Percentiles rank a stretch among this genome's conserved stretches.
These are phyloP conservation scores for Schoenoplectus triqueter DNA, from an alignment of 202 grass and related monocot species.

Conservation along the genomic window DNA sequence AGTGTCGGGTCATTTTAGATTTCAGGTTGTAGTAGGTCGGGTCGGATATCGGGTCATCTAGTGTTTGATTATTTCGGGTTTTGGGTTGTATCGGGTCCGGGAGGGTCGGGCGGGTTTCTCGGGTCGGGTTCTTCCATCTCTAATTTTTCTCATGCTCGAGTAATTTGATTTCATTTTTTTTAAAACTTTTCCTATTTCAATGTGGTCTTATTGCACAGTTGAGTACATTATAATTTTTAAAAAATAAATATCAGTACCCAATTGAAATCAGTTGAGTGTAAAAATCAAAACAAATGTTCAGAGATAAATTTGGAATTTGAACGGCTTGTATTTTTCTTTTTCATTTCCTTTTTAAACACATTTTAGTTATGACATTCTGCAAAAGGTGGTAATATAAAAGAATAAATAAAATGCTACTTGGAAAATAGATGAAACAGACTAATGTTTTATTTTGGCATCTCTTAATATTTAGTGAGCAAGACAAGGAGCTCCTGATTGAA, in stretches of 20 bases:
- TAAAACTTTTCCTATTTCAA: background rate
- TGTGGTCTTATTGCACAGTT: background rate
- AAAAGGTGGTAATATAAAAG: background rate
- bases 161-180: background rate
- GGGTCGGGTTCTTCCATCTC: too few relatives aligned
- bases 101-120: too few relatives aligned
- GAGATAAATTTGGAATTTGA: constrained; percentile 9
- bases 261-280: constrained; percentile 2
- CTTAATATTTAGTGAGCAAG: constrained; percentile 59
- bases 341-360: background rate
- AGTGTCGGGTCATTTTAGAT: too few relatives aligned
- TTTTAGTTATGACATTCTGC: background rate
- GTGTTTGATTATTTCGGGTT: too few relatives aligned
- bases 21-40: too few relatives aligned
- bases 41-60: too few relatives aligned
- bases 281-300: constrained; percentile 9
- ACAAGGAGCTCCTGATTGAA: constrained; percentile 81
- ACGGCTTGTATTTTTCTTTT: background rate
- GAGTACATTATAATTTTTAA: background rate
- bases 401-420: background rate
- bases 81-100: too few relatives aligned
- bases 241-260: constrained; percentile 3
- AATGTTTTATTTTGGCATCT: constrained; percentile 15
- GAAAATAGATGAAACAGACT: constrained; percentile 18
- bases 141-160: background rate